Base-by-base conservation (phyloP, 1,139 yeast genomes). In the Hansenula lynferdii region DNA sequence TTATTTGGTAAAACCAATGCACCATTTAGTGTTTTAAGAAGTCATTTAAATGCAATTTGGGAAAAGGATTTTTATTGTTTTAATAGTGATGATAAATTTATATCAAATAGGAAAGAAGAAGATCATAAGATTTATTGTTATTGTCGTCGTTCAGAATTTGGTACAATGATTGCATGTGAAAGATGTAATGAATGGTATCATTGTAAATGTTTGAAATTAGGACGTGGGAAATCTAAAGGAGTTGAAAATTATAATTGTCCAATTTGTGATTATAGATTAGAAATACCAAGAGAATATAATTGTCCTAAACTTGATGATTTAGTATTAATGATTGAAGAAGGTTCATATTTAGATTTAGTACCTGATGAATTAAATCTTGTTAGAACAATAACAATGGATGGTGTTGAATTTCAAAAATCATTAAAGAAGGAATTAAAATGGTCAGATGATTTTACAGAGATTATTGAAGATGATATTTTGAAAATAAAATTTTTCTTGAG, bases 111-210 rank as follows among this genome's bases (percentile, higher is more conserved):
- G 18, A 19, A 36, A 31, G 43, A 42, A 22, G 35, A 62, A 22
- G 47, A 51, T n/a, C 57, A 54, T 36, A 39, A 53, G 7, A 49
- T 54, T 17, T 85, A 80, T 54, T 86, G 96, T 56, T 61, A 81
- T 37, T 86, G 96, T 58, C 72, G 95, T 31, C 75, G 71, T 41
- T 64, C 66, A 18, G 95, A 85, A 51, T 70, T 69, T 41, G 92
- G 89, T 2, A 67, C 74, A 0, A 85, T 86, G 95, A 75, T 85
- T 35, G 86, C 80, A 49, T 87, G 96, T 61, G 94, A 83, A 45
- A 59, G 58, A 22, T 86, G 96, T 58, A 72, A 75, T 37, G 95
- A 85, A 54, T 84, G 94, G 94, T 86, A 77, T 56, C 95, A 86
- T 56, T 73, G 75, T 37, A 67, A 65, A 26, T 87, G 96, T 60